Conservation (phyloP, 768 basidiomycete species). For the Strobilomyces echinocephalus region DNA sequence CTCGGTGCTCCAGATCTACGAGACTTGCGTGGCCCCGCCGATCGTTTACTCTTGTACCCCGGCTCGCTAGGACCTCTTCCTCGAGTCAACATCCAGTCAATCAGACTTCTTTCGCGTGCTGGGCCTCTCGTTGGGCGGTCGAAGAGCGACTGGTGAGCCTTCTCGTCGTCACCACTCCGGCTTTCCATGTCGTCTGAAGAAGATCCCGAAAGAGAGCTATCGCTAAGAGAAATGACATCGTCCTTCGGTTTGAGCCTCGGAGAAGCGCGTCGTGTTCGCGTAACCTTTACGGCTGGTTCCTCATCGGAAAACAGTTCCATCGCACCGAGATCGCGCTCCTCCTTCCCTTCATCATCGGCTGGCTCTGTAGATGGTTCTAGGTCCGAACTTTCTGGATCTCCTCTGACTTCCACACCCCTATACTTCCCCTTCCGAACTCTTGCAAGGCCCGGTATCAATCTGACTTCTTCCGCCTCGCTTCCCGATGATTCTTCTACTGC, state of each 20-base stretch:
- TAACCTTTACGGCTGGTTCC: conserved; percentile 19
- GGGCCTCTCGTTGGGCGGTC: conserved; percentile 21
- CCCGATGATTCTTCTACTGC: conserved; percentile 14
- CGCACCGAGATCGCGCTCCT: neutral
- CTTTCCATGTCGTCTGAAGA: conserved; percentile 15
- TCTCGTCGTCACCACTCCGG: conserved; percentile 26
- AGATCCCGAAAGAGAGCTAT: conserved; percentile 5
- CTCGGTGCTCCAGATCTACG: conserved; percentile 9
- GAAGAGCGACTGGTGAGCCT: conserved; percentile 33
- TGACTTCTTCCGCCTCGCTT: conserved; percentile 35
- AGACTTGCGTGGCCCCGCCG: conserved; percentile 10
- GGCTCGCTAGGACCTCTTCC: conserved; percentile 24
- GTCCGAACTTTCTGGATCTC: conserved; percentile 62
- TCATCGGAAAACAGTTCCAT: conserved; percentile 11
- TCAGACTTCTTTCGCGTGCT: conserved; percentile 43
- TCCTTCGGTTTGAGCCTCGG: neutral
- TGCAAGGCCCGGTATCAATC: conserved; percentile 50
- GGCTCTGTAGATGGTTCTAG: conserved; percentile 14
- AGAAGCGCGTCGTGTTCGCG: conserved; percentile 16
- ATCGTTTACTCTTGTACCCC: conserved; percentile 14
- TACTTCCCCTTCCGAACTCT: conserved; percentile 36
- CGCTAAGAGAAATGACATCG: conserved; percentile 25
- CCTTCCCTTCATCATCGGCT: neutral
- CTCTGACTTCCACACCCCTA: conserved; percentile 43
- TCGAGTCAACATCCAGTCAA: conserved; percentile 65